Percentiles rank a stretch among this genome's conserved stretches.
phyloP scores from a whole-genome alignment of 106 monocot species.

The Gastrodia elata region DNA sequence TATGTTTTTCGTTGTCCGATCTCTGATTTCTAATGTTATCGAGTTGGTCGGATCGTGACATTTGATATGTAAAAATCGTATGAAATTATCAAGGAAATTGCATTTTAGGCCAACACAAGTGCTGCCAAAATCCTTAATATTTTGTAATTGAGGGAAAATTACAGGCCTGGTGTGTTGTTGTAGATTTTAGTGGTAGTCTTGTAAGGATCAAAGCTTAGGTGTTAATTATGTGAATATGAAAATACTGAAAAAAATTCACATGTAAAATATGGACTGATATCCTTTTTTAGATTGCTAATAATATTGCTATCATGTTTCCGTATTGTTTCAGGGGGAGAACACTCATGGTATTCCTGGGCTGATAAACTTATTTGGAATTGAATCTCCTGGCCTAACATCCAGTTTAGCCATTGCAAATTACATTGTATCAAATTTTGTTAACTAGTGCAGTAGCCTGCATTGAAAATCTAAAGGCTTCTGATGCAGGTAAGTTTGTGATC shows the following conservation, averaged over 20 bases:
- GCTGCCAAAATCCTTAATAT: too few relatives aligned
- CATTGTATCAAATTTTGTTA: conserved; percentile 23
- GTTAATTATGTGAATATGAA: neutral
- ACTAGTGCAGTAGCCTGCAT: neutral
- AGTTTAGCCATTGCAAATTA: conserved; percentile 76
- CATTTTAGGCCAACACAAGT: too few relatives aligned
- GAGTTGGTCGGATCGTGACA: too few relatives aligned
- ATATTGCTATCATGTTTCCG: neutral
- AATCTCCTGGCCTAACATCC: conserved; percentile 89
- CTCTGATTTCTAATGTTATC: too few relatives aligned
- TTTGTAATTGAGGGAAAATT: neutral
- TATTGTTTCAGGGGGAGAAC: conserved; percentile 56
- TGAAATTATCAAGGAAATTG: too few relatives aligned
- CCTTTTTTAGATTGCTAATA: neutral
- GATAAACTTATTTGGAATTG: conserved; percentile 80
- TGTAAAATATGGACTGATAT: neutral
- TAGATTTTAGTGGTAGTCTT: too few relatives aligned
- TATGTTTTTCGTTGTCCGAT: too few relatives aligned
- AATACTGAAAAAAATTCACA: neutral
- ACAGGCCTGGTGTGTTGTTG: neutral
- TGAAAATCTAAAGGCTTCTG: conserved; percentile 1
- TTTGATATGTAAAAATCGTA: too few relatives aligned
- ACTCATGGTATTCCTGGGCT: conserved; percentile 67
- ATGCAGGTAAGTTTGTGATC: neutral
- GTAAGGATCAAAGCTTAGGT: neutral